Base-by-base conservation (phyloP, 2,329 filamentous ascomycete species). In the Diaporthe ampelina region DNA sequence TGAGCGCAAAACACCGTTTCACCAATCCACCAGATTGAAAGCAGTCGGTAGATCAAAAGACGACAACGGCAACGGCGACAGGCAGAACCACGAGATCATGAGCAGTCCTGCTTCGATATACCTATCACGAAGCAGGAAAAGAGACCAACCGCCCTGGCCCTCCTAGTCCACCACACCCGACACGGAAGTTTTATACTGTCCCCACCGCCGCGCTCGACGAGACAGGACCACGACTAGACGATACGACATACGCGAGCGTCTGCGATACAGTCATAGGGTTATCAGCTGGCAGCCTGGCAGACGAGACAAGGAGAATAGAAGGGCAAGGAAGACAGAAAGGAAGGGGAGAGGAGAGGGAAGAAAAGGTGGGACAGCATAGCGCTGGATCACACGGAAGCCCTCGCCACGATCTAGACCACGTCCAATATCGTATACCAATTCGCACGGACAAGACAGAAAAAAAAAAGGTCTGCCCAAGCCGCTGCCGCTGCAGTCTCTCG, bases 101-200 rank as follows among this genome's bases (percentile, higher is more conserved):
- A 68, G 63, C 63, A 68, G 63, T 68, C 63, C 48, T 68, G 63
- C 63, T 68, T 54, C 48, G 63, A 54, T 29, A 54, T 68, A 68
- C 17, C 8, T 54, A 68, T 54, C 63, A 26, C 37, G 48, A 68
- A 68, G 63, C 63, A 68, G 63, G 48, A 45, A 40, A 68, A 54
- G 48, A 68, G 48, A 68, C 32, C 63, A 68, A 68, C 63, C 63
- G 17, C 63, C 63, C 63, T 68, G 63, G 63, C 63, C 63, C n/a
- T 54, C 48, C 48, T 54, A 54, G 13, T 54, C 32, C 3, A 35
- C 32, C n/a, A 9, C 21, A 54, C 32, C 4, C 32, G 15, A 68
- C 63, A 32, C 26, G 26, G 17, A 26, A 65, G 4, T 32, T 26
- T 11, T 6, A 1, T 13, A 0, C 35, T 43, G 10, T 11, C 21